Percentiles rank a stretch among this genome's conserved stretches.
These are phyloP conservation scores for Chaetoceros tenuissimus DNA, from an alignment of 108 stramenopile genomes.

Conservation along the genomic window DNA sequence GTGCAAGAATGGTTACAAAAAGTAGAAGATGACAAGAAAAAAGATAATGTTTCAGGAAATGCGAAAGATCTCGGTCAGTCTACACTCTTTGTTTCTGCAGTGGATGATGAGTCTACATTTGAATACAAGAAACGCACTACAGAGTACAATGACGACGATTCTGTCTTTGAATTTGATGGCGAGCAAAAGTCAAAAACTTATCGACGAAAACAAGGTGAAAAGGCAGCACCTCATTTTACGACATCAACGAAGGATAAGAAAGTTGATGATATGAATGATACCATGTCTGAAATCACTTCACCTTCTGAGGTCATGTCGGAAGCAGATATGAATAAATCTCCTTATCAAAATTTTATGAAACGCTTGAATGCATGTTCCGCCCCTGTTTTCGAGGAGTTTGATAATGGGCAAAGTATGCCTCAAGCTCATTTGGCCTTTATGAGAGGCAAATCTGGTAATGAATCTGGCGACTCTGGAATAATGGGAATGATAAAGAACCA, in stretches of 20 bases:
- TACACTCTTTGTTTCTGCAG: background rate
- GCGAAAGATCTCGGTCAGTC: background rate
- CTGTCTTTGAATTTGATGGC: background rate
- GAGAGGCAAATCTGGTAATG: background rate
- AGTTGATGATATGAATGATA: background rate
- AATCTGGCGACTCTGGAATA: background rate
- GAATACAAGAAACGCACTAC: background rate
- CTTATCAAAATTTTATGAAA: background rate
- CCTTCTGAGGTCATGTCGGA: background rate
- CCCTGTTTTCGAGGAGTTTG: background rate
- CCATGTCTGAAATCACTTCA: background rate
- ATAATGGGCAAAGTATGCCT: background rate
- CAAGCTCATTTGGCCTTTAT: background rate
- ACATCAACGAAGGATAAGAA: background rate
- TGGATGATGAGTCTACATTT: background rate
- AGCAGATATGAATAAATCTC: background rate
- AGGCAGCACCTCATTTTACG: background rate
- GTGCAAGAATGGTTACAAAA: background rate
- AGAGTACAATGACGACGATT: background rate
- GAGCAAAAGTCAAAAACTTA: background rate
- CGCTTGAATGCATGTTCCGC: background rate
- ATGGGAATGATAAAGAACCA: background rate
- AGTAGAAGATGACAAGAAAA: background rate
- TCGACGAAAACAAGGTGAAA: background rate
- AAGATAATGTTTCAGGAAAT: background rate